Conservation (phyloP, 2,329 filamentous ascomycete genomes). For the Phyllosticta paracitricarpa region DNA sequence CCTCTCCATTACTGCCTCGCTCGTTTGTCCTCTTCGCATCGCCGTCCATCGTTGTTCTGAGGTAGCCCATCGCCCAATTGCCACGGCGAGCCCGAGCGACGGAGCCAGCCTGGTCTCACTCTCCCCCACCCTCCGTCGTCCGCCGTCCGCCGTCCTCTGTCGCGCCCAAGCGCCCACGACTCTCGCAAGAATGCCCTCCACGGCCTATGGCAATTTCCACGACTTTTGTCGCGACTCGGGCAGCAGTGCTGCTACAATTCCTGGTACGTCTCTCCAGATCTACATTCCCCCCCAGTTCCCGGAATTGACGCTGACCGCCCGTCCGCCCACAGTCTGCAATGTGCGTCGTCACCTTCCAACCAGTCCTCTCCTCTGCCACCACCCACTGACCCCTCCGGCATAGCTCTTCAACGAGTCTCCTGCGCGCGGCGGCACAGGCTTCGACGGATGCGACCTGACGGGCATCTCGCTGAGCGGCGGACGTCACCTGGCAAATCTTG, state of each 20-base stretch:
- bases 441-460: constrained; percentile 59
- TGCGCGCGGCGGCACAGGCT: constrained; percentile 53
- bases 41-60: not conserved
- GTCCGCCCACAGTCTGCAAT: constrained; percentile 35
- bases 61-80: not conserved
- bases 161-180: not conserved
- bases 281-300: constrained; percentile 4
- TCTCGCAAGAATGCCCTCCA: constrained; percentile 19
- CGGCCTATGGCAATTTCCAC: constrained; percentile 27
- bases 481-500: constrained; percentile 69
- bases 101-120: not conserved
- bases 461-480: constrained; percentile 63
- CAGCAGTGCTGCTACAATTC: constrained; percentile 28
- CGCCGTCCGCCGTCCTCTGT: not conserved
- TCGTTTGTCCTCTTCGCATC: not conserved
- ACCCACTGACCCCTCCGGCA: constrained; percentile 11
- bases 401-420: constrained; percentile 54
- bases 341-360: constrained; percentile 22
- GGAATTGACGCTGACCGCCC: constrained; percentile 13
- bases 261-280: constrained; percentile 26
- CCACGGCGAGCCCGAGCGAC: not conserved
- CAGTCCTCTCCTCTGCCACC: constrained; percentile 3
- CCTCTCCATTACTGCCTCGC: not conserved
- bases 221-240: constrained; percentile 43
- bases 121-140: not conserved